Evolutionary conservation across 192 early-diverging fungal genomes (phyloP), one percentile per base, ranked within the genome.

Genomic region (Dimargaris xerosporica): DNA sequence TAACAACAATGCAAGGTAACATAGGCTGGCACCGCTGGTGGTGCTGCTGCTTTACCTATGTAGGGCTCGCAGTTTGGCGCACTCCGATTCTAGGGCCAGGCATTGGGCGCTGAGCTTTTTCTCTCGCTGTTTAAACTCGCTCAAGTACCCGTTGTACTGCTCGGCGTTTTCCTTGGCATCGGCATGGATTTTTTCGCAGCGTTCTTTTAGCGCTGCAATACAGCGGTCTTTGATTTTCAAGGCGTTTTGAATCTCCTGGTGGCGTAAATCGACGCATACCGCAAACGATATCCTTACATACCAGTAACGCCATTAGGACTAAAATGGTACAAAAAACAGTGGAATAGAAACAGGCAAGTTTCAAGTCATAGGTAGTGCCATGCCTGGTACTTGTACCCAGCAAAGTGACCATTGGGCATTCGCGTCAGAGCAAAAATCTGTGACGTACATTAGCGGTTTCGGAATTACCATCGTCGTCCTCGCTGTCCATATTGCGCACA

Each of bases 401-500:
- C 19, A 17, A 17, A 48, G 47, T 2, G 47, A 23, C 21, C 16
- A 23, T 21, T 2, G 21, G 2, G 47, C 21, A 17, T 11, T 12
- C 4, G 26, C 5, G 12, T 2, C 11, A 19, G 3, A 13, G 21
- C 5, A 25, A 53, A 3, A 25, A 26, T 25, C 12, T 26, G 26
- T 3, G n/a, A 26, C 52, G 1, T 26, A 53, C 52, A 19, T 28
- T 26, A 26, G 26, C 52, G 23, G 25, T 2, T 4, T 28, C 52
- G 52, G 3, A 2, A 21, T 48, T 3, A 5, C 25, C 23, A 23
- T 53, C 21, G 19, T 53, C 52, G 21, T 26, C 52, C 0, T 53
- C 52, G 52, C 26, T 53, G 52, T 28, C 52, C 52, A 53, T 53
- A 26, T 53, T 53, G 26, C 52, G 52, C n/a, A 53, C 52, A 23